Percentiles rank a stretch among this genome's conserved stretches.
Conservation (phyloP, 1,284 basidiomycete genomes). For the Somion occarium region DNA sequence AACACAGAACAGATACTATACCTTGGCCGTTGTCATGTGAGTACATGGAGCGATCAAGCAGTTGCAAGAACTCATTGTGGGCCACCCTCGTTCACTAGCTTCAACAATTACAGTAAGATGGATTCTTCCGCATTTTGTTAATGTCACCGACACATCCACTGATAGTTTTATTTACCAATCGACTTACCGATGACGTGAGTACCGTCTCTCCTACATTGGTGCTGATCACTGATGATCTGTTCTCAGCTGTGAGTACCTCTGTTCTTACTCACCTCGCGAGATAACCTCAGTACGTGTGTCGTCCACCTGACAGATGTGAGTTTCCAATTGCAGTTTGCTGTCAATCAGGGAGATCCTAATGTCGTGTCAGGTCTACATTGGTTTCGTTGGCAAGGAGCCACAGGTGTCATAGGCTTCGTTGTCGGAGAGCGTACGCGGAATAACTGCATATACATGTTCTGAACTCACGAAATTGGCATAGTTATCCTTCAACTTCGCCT, state of each 20-base stretch:
- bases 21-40: constrained; percentile 3
- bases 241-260: constrained; percentile 2
- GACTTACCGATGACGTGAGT: constrained; percentile 1
- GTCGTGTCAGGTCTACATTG: background rate
- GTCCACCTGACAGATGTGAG: background rate
- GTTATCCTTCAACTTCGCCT: constrained; percentile 58
- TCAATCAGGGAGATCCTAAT: no score
- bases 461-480: constrained; percentile 18
- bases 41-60: no score
- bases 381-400: constrained; percentile 20
- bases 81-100: background rate
- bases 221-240: background rate
- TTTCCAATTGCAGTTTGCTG: background rate
- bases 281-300: no score
- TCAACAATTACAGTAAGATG: constrained; percentile 6
- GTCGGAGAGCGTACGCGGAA: constrained; percentile 44
- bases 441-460: background rate
- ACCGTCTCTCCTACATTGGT: background rate
- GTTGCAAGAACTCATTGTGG: background rate
- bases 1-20: constrained; percentile 9
- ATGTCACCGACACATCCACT: no score
- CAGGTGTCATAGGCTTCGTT: constrained; percentile 46
- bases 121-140: background rate
- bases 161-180: background rate
- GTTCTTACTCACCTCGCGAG: background rate